These are phyloP conservation scores for Aphanomyces invadans DNA, from an alignment of 352 stramenopile species.

Conservation along the genomic window DNA sequence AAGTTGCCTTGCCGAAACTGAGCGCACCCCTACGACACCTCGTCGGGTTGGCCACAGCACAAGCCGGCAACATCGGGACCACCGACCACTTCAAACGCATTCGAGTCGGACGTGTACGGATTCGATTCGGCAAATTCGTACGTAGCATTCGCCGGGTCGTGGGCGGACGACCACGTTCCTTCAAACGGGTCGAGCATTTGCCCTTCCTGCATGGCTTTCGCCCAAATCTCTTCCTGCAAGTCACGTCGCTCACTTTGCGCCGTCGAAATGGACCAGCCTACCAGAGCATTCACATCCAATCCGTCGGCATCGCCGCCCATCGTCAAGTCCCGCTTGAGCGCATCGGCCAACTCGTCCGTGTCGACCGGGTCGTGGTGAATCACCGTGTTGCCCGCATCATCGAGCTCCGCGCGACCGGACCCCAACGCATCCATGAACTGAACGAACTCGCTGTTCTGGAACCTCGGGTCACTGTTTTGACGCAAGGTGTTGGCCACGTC, in stretches of 20 bases:
- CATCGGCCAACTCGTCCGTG: conserved; percentile 34
- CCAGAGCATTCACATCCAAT: neutral
- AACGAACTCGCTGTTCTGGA: conserved; percentile 80
- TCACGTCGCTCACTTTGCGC: neutral
- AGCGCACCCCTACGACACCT: conserved; percentile 37
- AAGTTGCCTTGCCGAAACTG: conserved; percentile 89
- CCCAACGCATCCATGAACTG: conserved; percentile 81
- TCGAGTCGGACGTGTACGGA: conserved; percentile 47
- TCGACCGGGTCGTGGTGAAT: conserved; percentile 36
- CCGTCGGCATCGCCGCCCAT: neutral
- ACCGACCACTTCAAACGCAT: conserved; percentile 50
- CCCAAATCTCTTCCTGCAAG: conserved; percentile 55
- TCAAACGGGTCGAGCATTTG: conserved; percentile 67
- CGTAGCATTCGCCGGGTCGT: conserved; percentile 32
- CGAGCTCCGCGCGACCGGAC: conserved; percentile 57
- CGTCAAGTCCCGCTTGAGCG: conserved; percentile 44
- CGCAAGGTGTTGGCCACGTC: conserved; percentile 73
- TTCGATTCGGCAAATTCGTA: conserved; percentile 78
- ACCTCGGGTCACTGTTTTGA: conserved; percentile 71
- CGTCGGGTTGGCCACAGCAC: neutral
- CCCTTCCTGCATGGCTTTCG: conserved; percentile 67
- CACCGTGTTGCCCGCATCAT: conserved; percentile 73
- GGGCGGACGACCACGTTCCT: conserved; percentile 42
- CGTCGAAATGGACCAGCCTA: neutral
- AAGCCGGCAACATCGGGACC: neutral